phyloP scores from a whole-genome alignment of 495 filamentous ascomycete genomes.

The Jackrogersella multiformis region DNA sequence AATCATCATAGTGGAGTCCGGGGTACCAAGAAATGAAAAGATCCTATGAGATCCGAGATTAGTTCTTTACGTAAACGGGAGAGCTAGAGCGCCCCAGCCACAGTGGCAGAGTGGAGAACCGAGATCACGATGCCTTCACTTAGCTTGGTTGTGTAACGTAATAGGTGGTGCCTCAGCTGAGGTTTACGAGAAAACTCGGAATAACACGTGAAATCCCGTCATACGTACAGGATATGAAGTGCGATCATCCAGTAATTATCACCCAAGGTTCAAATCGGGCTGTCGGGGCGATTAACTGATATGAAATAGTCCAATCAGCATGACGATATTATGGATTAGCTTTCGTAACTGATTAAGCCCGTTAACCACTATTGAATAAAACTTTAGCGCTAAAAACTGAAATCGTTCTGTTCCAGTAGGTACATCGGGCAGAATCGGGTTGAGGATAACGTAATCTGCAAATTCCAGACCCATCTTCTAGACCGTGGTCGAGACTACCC shows the following conservation, averaged over 20 bases:
- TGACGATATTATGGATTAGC: conserved; percentile 12
- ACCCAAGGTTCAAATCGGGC: not conserved
- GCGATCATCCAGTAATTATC: conserved; percentile 15
- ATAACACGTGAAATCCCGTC: conserved; percentile 11
- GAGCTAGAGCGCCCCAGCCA: conserved; percentile 21
- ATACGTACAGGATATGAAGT: not conserved
- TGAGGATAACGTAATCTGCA: conserved; percentile 28
- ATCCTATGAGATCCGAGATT: conserved; percentile 18
- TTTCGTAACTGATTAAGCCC: conserved; percentile 30
- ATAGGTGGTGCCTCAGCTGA: conserved; percentile 18
- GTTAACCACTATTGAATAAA: conserved; percentile 19
- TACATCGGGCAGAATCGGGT: conserved; percentile 35
- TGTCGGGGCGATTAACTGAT: not conserved
- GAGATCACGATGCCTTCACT: conserved; percentile 25
- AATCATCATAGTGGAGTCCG: conserved; percentile 8
- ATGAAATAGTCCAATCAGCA: conserved; percentile 26
- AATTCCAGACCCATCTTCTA: conserved; percentile 17
- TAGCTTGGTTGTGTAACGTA: conserved; percentile 21
- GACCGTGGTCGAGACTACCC: conserved; percentile 36
- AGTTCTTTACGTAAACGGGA: conserved; percentile 31
- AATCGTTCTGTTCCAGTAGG: conserved; percentile 24
- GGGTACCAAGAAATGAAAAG: conserved; percentile 19
- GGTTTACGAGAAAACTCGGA: conserved; percentile 21
- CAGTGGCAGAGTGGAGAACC: conserved; percentile 13
- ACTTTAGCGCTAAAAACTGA: conserved; percentile 8